Percentiles rank a stretch among this genome's conserved stretches.
Evolutionary conservation across 164 flowering plant genomes (phyloP).

Genomic region (Magnolia kwangsiensis): DNA sequence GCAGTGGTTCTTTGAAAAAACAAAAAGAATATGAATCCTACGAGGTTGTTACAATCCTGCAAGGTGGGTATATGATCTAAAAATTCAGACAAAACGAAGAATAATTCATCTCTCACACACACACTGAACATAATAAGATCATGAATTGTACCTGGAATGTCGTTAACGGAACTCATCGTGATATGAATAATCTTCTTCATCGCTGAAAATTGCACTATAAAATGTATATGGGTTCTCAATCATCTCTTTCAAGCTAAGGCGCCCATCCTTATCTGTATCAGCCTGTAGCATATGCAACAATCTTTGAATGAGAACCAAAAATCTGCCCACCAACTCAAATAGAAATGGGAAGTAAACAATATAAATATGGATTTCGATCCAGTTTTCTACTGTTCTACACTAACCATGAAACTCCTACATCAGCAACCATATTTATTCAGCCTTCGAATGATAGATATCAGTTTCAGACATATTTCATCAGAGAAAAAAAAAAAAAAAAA

Average conservation of each 20-base stretch:
- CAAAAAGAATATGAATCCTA: slow-evolving; percentile 1
- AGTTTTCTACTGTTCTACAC: too few species aligned
- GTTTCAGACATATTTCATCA: too few species aligned
- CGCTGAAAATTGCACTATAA: slow-evolving; percentile 80
- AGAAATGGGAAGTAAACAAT: background rate
- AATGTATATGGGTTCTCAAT: slow-evolving; percentile 84
- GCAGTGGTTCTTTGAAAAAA: background rate
- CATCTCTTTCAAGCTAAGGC: slow-evolving; percentile 75
- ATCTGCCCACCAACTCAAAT: background rate
- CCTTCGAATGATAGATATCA: too few species aligned
- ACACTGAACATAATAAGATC: background rate
- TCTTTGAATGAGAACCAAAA: background rate
- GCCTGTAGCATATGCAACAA: slow-evolving; percentile 55
- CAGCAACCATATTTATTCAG: too few species aligned
- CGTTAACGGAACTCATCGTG: slow-evolving; percentile 89
- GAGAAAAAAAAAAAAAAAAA: too few species aligned
- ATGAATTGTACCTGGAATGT: slow-evolving; percentile 10
- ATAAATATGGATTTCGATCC: too few species aligned
- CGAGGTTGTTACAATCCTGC: slow-evolving; percentile 5
- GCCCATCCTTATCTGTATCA: slow-evolving; percentile 85
- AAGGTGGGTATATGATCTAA: slow-evolving; percentile 3
- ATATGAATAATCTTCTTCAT: slow-evolving; percentile 71
- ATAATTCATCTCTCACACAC: background rate
- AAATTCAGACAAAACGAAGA: background rate
- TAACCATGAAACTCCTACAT: too few species aligned